Evolutionary conservation across 371 early-diverging fungal species (phyloP).

Genomic region (Conidiobolus incongruus): DNA sequence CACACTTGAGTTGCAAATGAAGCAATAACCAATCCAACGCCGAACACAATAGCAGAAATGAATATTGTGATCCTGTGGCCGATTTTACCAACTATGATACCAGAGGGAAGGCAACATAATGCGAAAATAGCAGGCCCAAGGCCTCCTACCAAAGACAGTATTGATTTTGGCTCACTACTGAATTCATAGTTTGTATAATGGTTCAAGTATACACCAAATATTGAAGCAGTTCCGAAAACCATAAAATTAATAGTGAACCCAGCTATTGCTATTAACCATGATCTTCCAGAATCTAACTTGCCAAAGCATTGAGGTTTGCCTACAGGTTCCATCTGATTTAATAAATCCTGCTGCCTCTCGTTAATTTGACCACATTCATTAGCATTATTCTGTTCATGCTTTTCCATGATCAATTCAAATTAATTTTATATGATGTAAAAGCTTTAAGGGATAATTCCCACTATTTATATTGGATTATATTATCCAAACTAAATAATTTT

Average conservation of each 20-base stretch:
- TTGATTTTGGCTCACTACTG: constrained; percentile 6
- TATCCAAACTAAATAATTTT: no score
- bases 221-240: constrained; percentile 9
- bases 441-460: no score
- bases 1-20: no score
- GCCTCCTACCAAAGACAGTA: constrained; percentile 22
- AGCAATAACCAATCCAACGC: constrained; percentile 19
- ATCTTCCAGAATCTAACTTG: no score
- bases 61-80: constrained; percentile 16
- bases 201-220: constrained; percentile 3
- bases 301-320: no score
- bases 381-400: no score
- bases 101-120: constrained; percentile 15
- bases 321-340: no score
- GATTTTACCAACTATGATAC: constrained; percentile 13
- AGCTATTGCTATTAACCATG: constrained; percentile 8
- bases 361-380: no score
- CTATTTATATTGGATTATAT: no score
- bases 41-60: constrained; percentile 11
- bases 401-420: no score
- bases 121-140: constrained; percentile 14
- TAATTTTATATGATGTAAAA: no score
- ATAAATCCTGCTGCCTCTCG: no score
- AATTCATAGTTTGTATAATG: neutral
- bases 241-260: constrained; percentile 10